A percentile compares a stretch with the other conserved stretches of the same genome.
Evolutionary conservation across 352 stramenopile species (phyloP).

Genomic region (Pythium chondricola): DNA sequence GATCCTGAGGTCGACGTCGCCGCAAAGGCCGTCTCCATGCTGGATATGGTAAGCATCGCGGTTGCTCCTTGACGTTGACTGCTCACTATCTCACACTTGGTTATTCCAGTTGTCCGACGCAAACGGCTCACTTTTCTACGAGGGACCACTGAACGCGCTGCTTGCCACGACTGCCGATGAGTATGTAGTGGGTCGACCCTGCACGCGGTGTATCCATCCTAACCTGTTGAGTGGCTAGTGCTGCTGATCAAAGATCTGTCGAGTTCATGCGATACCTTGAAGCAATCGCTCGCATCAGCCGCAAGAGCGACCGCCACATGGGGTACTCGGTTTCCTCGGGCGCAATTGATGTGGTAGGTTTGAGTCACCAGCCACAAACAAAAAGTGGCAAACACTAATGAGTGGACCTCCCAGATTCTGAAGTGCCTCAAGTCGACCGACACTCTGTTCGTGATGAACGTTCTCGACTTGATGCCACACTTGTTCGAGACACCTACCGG

Average conservation of each 20-base stretch:
- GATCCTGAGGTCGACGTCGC: conserved; percentile 72
- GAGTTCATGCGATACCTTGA: conserved; percentile 80
- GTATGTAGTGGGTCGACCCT: too few relatives aligned
- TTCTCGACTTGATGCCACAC: conserved; percentile 71
- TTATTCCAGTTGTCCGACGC: too few relatives aligned
- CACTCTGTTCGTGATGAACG: conserved; percentile 77
- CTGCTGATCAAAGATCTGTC: conserved; percentile 32
- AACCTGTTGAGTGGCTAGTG: conserved; percentile 32
- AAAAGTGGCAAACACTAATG: too few relatives aligned
- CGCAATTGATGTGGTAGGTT: conserved; percentile 23
- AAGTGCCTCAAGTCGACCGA: conserved; percentile 71
- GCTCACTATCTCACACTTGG: too few relatives aligned
- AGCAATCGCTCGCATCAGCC: conserved; percentile 53
- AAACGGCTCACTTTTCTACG: too few relatives aligned
- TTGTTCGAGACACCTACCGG: conserved; percentile 60
- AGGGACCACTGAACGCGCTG: too few relatives aligned
- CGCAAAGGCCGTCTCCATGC: conserved; percentile 45
- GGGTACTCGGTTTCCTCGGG: conserved; percentile 41
- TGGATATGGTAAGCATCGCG: conserved; percentile 41
- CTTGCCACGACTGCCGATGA: too few relatives aligned
- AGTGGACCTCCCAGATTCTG: too few relatives aligned
- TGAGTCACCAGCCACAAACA: too few relatives aligned
- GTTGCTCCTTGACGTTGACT: not conserved
- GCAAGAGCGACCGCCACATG: conserved; percentile 52
- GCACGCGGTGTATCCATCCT: not conserved